Evolutionary conservation across 768 basidiomycete genomes (phyloP).

Genomic region (Hypsizygus marmoreus): DNA sequence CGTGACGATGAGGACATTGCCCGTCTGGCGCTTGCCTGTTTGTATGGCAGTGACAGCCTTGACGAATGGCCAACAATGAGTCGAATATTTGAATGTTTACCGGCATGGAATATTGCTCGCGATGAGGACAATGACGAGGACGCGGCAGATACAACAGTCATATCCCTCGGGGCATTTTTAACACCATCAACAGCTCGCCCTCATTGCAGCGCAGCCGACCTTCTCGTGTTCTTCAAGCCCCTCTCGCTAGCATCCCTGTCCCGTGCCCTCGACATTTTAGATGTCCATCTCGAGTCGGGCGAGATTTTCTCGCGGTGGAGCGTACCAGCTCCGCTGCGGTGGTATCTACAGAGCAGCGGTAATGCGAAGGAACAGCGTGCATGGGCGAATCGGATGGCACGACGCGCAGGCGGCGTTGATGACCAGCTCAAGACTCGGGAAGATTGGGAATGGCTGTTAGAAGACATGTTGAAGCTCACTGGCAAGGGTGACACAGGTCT

Average conservation of each 20-base stretch:
- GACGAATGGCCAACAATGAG: slow-evolving; percentile 86
- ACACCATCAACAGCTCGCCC: slow-evolving; percentile 67
- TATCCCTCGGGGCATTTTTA: slow-evolving; percentile 79
- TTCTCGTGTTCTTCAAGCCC: slow-evolving; percentile 82
- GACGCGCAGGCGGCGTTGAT: slow-evolving; percentile 58
- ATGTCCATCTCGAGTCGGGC: slow-evolving; percentile 91
- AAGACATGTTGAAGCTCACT: slow-evolving; percentile 87
- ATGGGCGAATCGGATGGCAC: slow-evolving; percentile 86
- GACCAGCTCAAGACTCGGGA: slow-evolving; percentile 59
- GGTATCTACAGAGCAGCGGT: slow-evolving; percentile 81
- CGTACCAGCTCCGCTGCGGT: slow-evolving; percentile 80
- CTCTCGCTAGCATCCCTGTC: slow-evolving; percentile 77
- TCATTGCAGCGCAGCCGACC: slow-evolving; percentile 61
- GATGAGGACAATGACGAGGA: slow-evolving; percentile 69
- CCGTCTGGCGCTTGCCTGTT: slow-evolving; percentile 80
- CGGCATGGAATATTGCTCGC: slow-evolving; percentile 75
- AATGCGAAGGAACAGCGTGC: slow-evolving; percentile 72
- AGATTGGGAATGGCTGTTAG: slow-evolving; percentile 86
- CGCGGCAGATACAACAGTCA: slow-evolving; percentile 78
- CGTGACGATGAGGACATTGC: slow-evolving; percentile 83
- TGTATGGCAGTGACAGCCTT: slow-evolving; percentile 80
- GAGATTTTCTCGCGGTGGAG: slow-evolving; percentile 91
- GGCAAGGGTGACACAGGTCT: slow-evolving; percentile 62
- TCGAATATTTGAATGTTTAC: slow-evolving; percentile 92
- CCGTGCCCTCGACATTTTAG: slow-evolving; percentile 83